These are phyloP conservation scores for Choanephora cucurbitarum DNA, from an alignment of 371 early-diverging fungal species.

Conservation along the genomic window DNA sequence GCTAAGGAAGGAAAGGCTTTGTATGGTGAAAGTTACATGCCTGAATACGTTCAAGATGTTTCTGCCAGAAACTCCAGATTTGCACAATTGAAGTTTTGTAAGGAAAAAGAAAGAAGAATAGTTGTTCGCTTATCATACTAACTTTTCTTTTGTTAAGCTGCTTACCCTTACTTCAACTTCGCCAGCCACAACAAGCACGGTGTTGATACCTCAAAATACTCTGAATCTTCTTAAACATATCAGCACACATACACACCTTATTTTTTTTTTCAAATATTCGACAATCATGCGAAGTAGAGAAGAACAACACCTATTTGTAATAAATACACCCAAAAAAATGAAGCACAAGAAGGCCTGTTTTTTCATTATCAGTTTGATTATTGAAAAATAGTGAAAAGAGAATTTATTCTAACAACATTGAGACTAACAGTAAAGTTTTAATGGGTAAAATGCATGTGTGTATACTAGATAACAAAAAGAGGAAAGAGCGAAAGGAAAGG, in stretches of 20 bases:
- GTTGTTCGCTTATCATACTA: not conserved
- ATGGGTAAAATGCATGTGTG: not conserved
- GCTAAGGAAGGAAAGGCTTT: constrained; percentile 71
- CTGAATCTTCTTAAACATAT: constrained; percentile 12
- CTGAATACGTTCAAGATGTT: constrained; percentile 62
- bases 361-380: too few relatives aligned
- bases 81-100: constrained; percentile 71
- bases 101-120: constrained; percentile 9
- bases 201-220: constrained; percentile 61
- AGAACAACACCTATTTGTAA: too few relatives aligned
- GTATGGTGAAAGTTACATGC: constrained; percentile 69
- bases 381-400: too few relatives aligned
- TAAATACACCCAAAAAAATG: too few relatives aligned
- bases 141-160: constrained; percentile 36
- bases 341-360: too few relatives aligned
- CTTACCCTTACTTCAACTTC: constrained; percentile 83
- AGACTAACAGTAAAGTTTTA: not conserved
- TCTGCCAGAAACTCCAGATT: constrained; percentile 74
- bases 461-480: not conserved
- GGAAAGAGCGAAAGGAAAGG: not conserved
- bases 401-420: not conserved
- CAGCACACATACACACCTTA: too few relatives aligned
- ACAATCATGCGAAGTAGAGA: too few relatives aligned
- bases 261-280: too few relatives aligned
- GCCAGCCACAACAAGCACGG: constrained; percentile 82